A percentile compares a stretch with the other conserved stretches of the same genome.
These are phyloP conservation scores for Kazachstania martiniae DNA, from an alignment of 805 yeast genomes.

Conservation along the genomic window DNA sequence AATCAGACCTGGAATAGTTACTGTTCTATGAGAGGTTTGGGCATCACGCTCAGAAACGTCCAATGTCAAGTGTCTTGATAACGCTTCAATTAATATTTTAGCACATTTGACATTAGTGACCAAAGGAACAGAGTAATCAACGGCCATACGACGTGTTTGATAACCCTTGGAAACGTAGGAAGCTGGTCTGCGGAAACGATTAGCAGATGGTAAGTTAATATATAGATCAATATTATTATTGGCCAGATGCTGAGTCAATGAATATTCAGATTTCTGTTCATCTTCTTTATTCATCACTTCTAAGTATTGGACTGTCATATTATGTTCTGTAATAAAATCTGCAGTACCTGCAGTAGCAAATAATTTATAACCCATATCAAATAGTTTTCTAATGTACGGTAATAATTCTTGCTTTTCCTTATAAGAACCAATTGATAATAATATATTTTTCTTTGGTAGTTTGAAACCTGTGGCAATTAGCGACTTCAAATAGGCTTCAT, in stretches of 20 bases:
- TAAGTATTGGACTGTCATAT: conserved; percentile 86
- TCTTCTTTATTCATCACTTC: conserved; percentile 72
- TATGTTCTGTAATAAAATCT: conserved; percentile 92
- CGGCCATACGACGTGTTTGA: conserved; percentile 98
- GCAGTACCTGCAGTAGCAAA: conserved; percentile 99
- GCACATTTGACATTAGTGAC: conserved; percentile 98
- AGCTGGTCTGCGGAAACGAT: conserved; percentile 98
- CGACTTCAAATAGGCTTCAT: conserved; percentile 94
- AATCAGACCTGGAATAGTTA: conserved; percentile 77
- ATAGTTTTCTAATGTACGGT: conserved; percentile 73
- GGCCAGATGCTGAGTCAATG: conserved; percentile 92
- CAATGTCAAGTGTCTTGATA: conserved; percentile 54
- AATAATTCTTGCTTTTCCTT: conserved; percentile 91
- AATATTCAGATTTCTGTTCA: conserved; percentile 84
- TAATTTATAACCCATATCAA: conserved; percentile 76
- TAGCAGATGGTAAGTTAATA: conserved; percentile 92
- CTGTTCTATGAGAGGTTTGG: conserved; percentile 80
- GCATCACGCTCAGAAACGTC: conserved; percentile 72
- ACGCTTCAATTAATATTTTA: conserved; percentile 88
- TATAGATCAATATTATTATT: conserved; percentile 92
- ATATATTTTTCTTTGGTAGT: conserved; percentile 87
- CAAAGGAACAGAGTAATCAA: conserved; percentile 93
- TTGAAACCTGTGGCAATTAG: conserved; percentile 91
- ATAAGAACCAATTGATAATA: conserved; percentile 90
- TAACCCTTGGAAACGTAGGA: conserved; percentile 96